phyloP scores from a whole-genome alignment of 2,329 filamentous ascomycete species.

The Fusarium miscanthi region DNA sequence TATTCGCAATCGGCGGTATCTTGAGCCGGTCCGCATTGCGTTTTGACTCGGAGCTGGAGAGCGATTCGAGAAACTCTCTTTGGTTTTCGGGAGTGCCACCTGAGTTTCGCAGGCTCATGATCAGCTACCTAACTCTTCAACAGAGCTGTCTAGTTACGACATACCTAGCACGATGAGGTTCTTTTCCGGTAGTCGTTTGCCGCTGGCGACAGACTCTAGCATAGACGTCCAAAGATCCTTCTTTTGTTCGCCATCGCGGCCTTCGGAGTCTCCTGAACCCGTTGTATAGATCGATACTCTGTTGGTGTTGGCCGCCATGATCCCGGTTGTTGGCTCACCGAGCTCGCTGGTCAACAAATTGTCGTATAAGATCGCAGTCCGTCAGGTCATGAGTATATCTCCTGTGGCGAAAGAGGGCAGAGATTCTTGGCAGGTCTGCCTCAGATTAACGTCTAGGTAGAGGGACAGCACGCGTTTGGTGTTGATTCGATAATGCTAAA shows the following conservation, averaged over 20 bases:
- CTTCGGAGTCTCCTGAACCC: slow-evolving; percentile 65
- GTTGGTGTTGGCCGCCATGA: slow-evolving; percentile 65
- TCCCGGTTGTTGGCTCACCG: slow-evolving; percentile 30
- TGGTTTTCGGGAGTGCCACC: slow-evolving; percentile 86
- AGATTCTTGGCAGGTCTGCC: background rate
- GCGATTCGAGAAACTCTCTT: slow-evolving; percentile 80
- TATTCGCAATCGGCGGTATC: slow-evolving; percentile 85
- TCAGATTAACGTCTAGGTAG: slow-evolving; percentile 6
- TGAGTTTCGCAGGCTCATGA: slow-evolving; percentile 50
- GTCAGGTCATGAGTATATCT: slow-evolving; percentile 25
- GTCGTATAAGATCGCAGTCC: slow-evolving; percentile 5
- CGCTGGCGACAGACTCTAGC: slow-evolving; percentile 89
- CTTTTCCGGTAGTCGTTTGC: slow-evolving; percentile 91
- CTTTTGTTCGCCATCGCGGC: slow-evolving; percentile 75
- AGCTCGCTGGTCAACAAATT: slow-evolving; percentile 21
- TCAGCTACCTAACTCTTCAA: slow-evolving; percentile 43
- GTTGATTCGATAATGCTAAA: slow-evolving; percentile 37
- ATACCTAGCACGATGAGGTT: slow-evolving; percentile 86
- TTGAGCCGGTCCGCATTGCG: slow-evolving; percentile 68
- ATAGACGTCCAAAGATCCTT: slow-evolving; percentile 95
- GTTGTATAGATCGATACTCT: slow-evolving; percentile 69
- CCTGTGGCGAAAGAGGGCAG: background rate
- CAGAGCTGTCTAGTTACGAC: slow-evolving; percentile 33
- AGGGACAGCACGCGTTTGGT: slow-evolving; percentile 38
- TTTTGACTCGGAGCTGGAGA: slow-evolving; percentile 65